Conservation (phyloP, 2,329 filamentous ascomycete species). For the Cercospora brassicicola region DNA sequence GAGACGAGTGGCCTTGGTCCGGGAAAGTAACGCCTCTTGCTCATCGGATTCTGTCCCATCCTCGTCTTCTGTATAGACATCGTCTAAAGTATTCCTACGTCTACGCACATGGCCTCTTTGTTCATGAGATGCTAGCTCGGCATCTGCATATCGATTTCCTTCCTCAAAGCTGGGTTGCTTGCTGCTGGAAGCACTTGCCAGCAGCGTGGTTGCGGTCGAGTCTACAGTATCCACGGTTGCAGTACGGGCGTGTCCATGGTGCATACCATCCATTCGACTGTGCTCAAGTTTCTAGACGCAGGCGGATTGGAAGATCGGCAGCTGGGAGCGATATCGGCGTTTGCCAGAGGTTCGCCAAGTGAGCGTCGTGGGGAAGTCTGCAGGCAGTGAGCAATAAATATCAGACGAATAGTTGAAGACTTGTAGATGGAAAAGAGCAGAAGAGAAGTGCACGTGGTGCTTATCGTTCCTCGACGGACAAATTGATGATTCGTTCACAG, state of each 20-base stretch:
- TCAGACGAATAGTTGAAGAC: neutral
- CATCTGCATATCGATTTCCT: constrained; percentile 25
- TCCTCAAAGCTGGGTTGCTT: constrained; percentile 25
- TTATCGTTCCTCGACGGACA: neutral
- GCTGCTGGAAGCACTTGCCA: constrained; percentile 20
- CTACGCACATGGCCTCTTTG: constrained; percentile 18
- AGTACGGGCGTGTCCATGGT: constrained; percentile 10
- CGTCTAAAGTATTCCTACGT: constrained; percentile 16
- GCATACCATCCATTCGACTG: constrained; percentile 19
- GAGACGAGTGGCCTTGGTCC: neutral
- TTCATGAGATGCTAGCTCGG: constrained; percentile 23
- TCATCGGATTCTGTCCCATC: constrained; percentile 9
- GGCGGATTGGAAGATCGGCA: constrained; percentile 1
- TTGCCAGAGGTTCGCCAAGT: constrained; percentile 7
- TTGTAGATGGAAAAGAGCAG: neutral
- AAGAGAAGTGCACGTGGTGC: neutral
- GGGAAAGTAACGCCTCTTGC: constrained; percentile 3
- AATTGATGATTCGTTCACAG: constrained; percentile 10
- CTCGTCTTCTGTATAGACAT: constrained; percentile 9
- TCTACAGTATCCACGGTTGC: constrained; percentile 26
- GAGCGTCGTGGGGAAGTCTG: neutral
- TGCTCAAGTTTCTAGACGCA: neutral
- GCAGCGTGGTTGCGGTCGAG: constrained; percentile 32
- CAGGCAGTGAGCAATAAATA: neutral
- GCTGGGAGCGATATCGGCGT: constrained; percentile 17